phyloP scores from a whole-genome alignment of 1,284 basidiomycete genomes.

The Microbotryomycetes sp. region DNA sequence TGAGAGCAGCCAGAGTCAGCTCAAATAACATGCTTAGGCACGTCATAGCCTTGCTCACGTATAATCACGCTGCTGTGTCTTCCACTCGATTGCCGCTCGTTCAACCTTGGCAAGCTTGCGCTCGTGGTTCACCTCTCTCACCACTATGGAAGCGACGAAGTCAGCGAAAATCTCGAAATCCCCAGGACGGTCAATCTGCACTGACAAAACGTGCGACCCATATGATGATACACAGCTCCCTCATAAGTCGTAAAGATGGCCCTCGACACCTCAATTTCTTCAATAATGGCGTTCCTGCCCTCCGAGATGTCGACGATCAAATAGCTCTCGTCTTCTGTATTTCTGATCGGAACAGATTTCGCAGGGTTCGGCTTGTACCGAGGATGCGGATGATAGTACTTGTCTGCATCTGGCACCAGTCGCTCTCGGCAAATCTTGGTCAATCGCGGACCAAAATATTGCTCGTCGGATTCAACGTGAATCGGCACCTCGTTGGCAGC shows the following conservation, averaged over 20 bases:
- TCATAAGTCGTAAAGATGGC: conserved; percentile 72
- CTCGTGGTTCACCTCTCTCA: conserved; percentile 76
- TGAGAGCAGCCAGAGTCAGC: conserved; percentile 38
- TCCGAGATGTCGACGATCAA: conserved; percentile 60
- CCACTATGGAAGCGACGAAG: conserved; percentile 31
- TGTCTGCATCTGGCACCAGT: conserved; percentile 52
- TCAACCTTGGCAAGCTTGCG: conserved; percentile 63
- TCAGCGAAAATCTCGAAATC: conserved; percentile 47
- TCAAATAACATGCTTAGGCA: not conserved
- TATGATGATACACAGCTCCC: conserved; percentile 66
- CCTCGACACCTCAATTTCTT: conserved; percentile 79
- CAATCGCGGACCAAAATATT: conserved; percentile 61
- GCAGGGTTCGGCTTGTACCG: conserved; percentile 71
- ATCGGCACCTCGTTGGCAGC: conserved; percentile 82
- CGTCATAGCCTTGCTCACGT: conserved; percentile 20
- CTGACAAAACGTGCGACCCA: conserved; percentile 59
- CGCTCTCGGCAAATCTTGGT: conserved; percentile 52
- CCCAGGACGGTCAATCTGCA: not conserved
- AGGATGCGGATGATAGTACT: conserved; percentile 74
- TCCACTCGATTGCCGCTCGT: conserved; percentile 72
- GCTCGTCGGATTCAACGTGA: conserved; percentile 54
- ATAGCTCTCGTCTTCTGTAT: conserved; percentile 71
- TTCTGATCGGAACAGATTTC: conserved; percentile 66
- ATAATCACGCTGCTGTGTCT: conserved; percentile 54
- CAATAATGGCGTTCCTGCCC: conserved; percentile 53